Percentiles rank a stretch among this genome's conserved stretches.
Conservation (phyloP, 371 early-diverging fungal genomes). For the Funneliformis caledonium region DNA sequence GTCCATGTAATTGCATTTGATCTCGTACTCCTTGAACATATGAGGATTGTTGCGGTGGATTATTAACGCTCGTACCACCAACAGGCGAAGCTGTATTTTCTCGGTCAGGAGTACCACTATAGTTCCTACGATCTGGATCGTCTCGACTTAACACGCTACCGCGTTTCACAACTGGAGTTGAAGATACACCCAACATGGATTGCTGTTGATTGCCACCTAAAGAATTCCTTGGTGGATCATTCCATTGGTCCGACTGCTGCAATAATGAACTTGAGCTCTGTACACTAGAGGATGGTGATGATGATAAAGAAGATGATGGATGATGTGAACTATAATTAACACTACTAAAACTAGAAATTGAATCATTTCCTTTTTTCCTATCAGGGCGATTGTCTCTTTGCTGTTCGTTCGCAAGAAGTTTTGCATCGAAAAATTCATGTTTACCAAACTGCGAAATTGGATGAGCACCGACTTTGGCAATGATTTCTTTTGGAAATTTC, state of each 20-base stretch:
- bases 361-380: conserved; percentile 15
- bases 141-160: neutral
- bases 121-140: neutral
- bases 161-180: neutral
- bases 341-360: conserved; percentile 24
- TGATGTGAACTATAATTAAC: neutral
- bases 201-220: neutral
- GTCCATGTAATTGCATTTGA: neutral
- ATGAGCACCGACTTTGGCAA: conserved; percentile 5
- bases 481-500: conserved; percentile 4
- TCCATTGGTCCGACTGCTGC: neutral
- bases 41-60: neutral
- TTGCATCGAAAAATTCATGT: neutral
- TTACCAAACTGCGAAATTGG: conserved; percentile 15
- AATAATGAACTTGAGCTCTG: neutral
- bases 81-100: conserved; percentile 12
- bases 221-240: neutral
- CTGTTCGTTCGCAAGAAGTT: conserved; percentile 20
- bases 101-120: neutral
- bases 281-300: neutral
- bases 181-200: neutral
- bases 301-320: neutral
- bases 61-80: neutral
- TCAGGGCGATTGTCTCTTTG: neutral
- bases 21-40: neutral